Evolutionary conservation across 2,329 filamentous ascomycete genomes (phyloP).

Genomic region (Karstenula rhodostoma): DNA sequence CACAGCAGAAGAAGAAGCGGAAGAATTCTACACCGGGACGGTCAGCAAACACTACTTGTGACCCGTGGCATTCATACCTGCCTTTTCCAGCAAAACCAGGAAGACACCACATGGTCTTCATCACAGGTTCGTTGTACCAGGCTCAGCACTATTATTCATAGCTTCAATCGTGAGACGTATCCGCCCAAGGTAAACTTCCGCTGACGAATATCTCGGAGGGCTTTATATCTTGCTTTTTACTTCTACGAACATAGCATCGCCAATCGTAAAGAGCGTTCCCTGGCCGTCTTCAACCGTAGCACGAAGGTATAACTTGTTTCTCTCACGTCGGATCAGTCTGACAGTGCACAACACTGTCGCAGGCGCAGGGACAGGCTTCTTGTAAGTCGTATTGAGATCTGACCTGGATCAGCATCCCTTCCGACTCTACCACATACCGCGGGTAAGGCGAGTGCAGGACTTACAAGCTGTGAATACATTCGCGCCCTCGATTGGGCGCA

Average conservation of each 20-base stretch:
- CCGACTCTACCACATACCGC: not conserved
- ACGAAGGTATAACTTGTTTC: conserved; percentile 62
- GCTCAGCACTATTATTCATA: not conserved
- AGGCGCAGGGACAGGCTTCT: conserved; percentile 61
- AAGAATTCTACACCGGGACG: not conserved
- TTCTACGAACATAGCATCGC: conserved; percentile 62
- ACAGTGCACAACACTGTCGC: conserved; percentile 58
- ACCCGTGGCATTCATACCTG: conserved; percentile 9
- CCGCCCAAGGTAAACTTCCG: no score
- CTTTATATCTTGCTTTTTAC: conserved; percentile 35
- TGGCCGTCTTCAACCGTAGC: conserved; percentile 60
- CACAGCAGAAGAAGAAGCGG: not conserved
- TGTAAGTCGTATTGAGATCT: conserved; percentile 64
- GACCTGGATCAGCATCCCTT: conserved; percentile 21
- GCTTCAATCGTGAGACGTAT: no score
- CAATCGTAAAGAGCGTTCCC: conserved; percentile 59
- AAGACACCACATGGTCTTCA: not conserved
- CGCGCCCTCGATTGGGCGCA: conserved; percentile 15
- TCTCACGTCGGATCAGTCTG: conserved; percentile 56
- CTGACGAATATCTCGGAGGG: no score
- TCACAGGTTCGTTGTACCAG: not conserved
- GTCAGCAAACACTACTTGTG: not conserved
- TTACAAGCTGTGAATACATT: conserved; percentile 46
- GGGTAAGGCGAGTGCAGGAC: conserved; percentile 17
- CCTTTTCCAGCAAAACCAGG: conserved; percentile 6